Conservation (phyloP, 176 grass and related monocot genomes). For the Carex pumila region DNA sequence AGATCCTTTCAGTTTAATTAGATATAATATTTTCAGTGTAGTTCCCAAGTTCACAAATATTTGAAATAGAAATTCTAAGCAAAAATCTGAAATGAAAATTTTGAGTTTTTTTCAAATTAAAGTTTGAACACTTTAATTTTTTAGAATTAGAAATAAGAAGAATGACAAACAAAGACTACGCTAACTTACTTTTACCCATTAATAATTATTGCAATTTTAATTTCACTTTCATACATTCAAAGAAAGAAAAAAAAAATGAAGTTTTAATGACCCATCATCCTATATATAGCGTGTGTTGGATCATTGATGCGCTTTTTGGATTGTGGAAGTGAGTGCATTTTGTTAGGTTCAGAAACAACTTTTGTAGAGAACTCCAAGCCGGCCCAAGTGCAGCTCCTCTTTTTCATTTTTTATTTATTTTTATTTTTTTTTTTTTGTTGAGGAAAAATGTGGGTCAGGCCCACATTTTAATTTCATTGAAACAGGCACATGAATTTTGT, state of each 20-base stretch:
- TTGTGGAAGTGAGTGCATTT: background rate
- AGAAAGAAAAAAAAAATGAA: background rate
- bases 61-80: too few relatives aligned
- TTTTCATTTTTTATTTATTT: too few relatives aligned
- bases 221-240: background rate
- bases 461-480: too few relatives aligned
- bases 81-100: too few relatives aligned
- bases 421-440: background rate
- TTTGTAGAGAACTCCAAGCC: background rate
- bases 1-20: too few relatives aligned
- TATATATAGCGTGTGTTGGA: background rate
- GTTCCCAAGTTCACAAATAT: too few relatives aligned
- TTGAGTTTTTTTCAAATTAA: too few relatives aligned
- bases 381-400: background rate
- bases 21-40: too few relatives aligned
- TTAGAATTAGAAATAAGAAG: background rate
- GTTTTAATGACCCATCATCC: background rate
- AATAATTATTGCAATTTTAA: background rate
- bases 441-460: too few relatives aligned
- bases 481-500: too few relatives aligned
- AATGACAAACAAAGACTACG: background rate
- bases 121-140: too few relatives aligned
- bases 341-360: background rate
- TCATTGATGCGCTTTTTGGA: background rate
- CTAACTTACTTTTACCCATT: background rate